Percentiles rank a stretch among this genome's conserved stretches.
These are phyloP conservation scores for Trichosanthes truncata DNA, from an alignment of 306 rosid genomes.

Conservation along the genomic window DNA sequence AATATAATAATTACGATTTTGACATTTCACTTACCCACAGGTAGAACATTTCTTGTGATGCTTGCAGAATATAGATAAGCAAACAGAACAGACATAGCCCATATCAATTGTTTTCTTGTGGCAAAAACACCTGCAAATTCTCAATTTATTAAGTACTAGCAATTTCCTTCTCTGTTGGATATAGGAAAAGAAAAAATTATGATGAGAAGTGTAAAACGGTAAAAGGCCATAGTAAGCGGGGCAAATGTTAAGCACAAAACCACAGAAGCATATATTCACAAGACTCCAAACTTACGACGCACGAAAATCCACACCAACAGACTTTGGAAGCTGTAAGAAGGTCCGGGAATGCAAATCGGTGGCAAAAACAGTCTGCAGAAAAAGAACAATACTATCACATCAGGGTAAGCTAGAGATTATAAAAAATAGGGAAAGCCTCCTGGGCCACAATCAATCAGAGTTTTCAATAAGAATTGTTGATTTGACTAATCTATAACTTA, in stretches of 20 bases:
- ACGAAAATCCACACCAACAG: slow-evolving; percentile 92
- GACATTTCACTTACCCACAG: slow-evolving; percentile 64
- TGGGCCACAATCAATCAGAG: not conserved
- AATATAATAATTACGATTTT: not conserved
- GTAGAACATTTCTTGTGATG: slow-evolving; percentile 95
- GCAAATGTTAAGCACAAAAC: not conserved
- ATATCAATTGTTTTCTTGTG: slow-evolving; percentile 93
- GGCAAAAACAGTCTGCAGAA: slow-evolving; percentile 81
- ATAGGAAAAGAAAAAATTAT: not conserved
- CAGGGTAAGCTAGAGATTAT: slow-evolving; percentile 5
- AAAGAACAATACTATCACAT: slow-evolving; percentile 11
- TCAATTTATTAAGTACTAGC: not conserved
- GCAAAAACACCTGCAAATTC: slow-evolving; percentile 88
- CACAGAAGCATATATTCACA: not conserved
- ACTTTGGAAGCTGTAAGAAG: slow-evolving; percentile 85
- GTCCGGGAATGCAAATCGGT: slow-evolving; percentile 92
- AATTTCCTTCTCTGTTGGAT: not conserved
- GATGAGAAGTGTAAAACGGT: not conserved
- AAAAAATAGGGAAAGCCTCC: not conserved
- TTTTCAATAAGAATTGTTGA: not conserved
- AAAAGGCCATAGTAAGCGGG: not conserved
- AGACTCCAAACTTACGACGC: slow-evolving; percentile 66
- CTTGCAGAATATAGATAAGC: slow-evolving; percentile 95
- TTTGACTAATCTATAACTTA: not conserved
- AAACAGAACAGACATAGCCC: slow-evolving; percentile 92